phyloP scores from a whole-genome alignment of 2,329 filamentous ascomycete genomes.

The Colletotrichum navitas region DNA sequence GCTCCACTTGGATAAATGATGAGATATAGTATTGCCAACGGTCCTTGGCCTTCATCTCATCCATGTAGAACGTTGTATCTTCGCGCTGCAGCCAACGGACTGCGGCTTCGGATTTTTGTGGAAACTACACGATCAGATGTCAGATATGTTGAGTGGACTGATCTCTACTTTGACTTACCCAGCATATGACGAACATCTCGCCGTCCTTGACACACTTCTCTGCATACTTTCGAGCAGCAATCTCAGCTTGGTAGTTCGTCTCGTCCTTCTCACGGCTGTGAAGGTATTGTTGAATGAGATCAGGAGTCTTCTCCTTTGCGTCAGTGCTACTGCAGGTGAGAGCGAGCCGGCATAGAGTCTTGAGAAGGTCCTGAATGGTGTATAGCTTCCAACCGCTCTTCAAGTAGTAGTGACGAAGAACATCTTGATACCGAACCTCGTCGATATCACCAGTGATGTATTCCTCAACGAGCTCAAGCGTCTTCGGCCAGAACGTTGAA shows the following conservation, averaged over 20 bases:
- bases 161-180: conserved; percentile 72
- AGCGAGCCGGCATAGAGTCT: conserved; percentile 83
- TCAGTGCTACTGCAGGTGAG: conserved; percentile 88
- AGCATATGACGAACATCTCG: conserved; percentile 90
- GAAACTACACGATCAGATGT: conserved; percentile 65
- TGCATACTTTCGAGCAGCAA: conserved; percentile 89
- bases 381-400: conserved; percentile 94
- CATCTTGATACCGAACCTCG: conserved; percentile 86
- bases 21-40: conserved; percentile 97
- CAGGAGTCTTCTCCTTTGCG: conserved; percentile 91
- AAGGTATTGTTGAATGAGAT: conserved; percentile 90
- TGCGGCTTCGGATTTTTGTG: conserved; percentile 75
- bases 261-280: conserved; percentile 84
- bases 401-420: conserved; percentile 91
- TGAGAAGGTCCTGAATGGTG: conserved; percentile 89
- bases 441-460: conserved; percentile 87
- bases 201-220: conserved; percentile 94
- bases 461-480: conserved; percentile 87
- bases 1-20: conserved; percentile 88
- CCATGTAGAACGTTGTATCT: conserved; percentile 85
- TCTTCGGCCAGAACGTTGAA: conserved; percentile 86
- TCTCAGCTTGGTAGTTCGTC: conserved; percentile 90
- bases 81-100: conserved; percentile 78
- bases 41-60: conserved; percentile 86
- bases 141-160: conserved; percentile 45